Evolutionary conservation across 2,329 filamentous ascomycete genomes (phyloP).

Genomic region (Neonectria hederae): DNA sequence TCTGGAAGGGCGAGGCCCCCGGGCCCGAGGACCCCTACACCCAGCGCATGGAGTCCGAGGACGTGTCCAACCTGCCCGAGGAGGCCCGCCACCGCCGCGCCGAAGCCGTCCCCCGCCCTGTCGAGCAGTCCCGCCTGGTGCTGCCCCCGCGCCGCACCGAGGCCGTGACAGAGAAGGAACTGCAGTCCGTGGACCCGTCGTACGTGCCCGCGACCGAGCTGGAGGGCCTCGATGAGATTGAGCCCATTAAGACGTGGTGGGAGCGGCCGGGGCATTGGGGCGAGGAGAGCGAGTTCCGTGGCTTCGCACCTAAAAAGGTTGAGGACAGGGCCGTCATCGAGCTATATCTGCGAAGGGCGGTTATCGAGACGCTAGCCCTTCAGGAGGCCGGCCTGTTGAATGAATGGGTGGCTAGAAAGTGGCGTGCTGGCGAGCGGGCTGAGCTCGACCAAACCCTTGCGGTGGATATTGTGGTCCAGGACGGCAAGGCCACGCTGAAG

Average conservation of each 20-base stretch:
- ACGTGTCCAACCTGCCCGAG: conserved; percentile 44
- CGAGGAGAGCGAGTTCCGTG: conserved; percentile 53
- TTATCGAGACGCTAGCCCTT: conserved; percentile 62
- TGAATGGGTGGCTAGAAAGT: conserved; percentile 47
- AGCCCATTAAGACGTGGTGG: conserved; percentile 63
- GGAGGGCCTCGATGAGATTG: conserved; percentile 58
- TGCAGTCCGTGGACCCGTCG: conserved; percentile 43
- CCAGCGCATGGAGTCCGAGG: conserved; percentile 43
- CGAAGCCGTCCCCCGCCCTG: conserved; percentile 24
- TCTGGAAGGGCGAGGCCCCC: conserved; percentile 53
- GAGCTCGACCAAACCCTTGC: conserved; percentile 49
- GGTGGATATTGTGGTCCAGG: conserved; percentile 51
- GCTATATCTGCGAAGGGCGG: conserved; percentile 59
- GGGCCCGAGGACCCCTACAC: conserved; percentile 53
- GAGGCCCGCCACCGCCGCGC: conserved; percentile 41
- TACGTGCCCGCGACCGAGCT: conserved; percentile 60
- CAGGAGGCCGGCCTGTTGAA: conserved; percentile 44
- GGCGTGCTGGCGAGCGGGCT: conserved; percentile 45
- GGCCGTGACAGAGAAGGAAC: conserved; percentile 46
- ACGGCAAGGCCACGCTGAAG: conserved; percentile 52
- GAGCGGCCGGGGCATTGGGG: conserved; percentile 63
- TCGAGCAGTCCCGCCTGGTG: conserved; percentile 44
- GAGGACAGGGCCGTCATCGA: conserved; percentile 57
- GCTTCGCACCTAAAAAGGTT: conserved; percentile 55
- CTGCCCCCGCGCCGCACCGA: conserved; percentile 49